Percentiles rank a stretch among this genome's conserved stretches.
Conservation (phyloP, 2,329 filamentous ascomycete species). For the Trichoderma aggressivum region DNA sequence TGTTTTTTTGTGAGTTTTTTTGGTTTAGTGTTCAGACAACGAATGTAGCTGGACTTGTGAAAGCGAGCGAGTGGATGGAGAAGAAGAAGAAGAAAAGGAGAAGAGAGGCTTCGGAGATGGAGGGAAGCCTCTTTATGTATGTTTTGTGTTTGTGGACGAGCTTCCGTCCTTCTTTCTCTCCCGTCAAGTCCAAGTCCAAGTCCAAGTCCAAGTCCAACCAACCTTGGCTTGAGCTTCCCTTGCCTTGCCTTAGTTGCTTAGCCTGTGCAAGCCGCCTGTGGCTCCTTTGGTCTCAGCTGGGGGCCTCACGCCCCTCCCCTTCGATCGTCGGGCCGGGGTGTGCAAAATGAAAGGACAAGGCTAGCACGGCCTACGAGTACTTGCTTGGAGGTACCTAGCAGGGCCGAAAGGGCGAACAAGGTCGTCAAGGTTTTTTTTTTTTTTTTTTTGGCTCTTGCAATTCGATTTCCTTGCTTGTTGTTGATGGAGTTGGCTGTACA, state of each 20-base stretch:
- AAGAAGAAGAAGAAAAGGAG: constrained; percentile 21
- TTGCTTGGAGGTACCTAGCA: too few species aligned
- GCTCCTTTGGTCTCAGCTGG: constrained; percentile 19
- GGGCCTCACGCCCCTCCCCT: constrained; percentile 17
- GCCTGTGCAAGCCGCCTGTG: not conserved
- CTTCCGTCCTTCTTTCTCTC: not conserved
- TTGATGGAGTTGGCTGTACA: not conserved
- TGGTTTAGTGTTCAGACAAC: constrained; percentile 25
- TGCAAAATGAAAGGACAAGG: not conserved
- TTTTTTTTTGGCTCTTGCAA: too few species aligned
- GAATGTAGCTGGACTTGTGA: constrained; percentile 28
- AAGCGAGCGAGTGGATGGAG: constrained; percentile 30
- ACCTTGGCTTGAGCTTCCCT: not conserved
- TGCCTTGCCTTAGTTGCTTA: not conserved
- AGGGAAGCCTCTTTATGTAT: constrained; percentile 32
- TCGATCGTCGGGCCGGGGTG: constrained; percentile 20
- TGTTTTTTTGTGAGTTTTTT: constrained; percentile 16
- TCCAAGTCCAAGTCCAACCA: not conserved
- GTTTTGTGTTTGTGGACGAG: not conserved
- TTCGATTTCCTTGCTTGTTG: not conserved
- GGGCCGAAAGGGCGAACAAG: constrained; percentile 16
- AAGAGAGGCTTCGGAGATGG: not conserved
- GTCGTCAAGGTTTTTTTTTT: not conserved
- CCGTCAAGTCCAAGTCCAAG: not conserved
- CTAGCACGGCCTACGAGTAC: constrained; percentile 20